phyloP scores from a whole-genome alignment of 2,329 filamentous ascomycete genomes.

The Calonectria pseudoturangicola region DNA sequence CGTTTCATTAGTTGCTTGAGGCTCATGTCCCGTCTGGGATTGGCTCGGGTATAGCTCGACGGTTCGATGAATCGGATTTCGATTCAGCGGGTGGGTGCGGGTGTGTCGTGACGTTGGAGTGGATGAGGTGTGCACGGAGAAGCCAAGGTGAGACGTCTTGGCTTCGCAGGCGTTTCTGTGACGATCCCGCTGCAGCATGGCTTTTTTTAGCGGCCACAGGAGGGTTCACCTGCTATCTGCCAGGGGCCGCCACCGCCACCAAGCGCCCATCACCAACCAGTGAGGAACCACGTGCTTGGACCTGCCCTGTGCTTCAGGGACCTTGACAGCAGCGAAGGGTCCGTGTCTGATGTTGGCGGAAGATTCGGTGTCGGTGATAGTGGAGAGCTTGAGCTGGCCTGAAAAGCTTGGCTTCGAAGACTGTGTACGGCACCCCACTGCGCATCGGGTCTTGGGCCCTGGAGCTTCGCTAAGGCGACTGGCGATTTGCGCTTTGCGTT shows the following conservation, averaged over 20 bases:
- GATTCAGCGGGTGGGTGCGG: constrained; percentile 33
- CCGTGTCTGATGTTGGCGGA: constrained; percentile 9
- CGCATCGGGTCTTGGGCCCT: constrained; percentile 17
- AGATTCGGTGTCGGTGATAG: constrained; percentile 16
- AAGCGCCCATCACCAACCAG: constrained; percentile 31
- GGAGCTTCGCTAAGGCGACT: constrained; percentile 14
- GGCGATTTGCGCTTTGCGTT: constrained; percentile 32
- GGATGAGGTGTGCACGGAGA: constrained; percentile 29
- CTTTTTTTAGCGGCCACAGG: constrained; percentile 38
- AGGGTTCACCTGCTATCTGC: constrained; percentile 37
- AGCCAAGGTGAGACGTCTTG: background rate
- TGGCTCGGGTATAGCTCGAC: constrained; percentile 47
- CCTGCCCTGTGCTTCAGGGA: constrained; percentile 49
- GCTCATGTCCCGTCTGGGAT: constrained; percentile 40
- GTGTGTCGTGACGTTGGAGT: constrained; percentile 24
- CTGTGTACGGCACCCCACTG: background rate
- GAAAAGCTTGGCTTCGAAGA: constrained; percentile 10
- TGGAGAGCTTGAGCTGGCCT: constrained; percentile 23
- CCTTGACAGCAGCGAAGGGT: constrained; percentile 28
- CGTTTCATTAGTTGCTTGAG: constrained; percentile 28
- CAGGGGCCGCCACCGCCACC: constrained; percentile 39
- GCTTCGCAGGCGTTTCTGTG: constrained; percentile 14
- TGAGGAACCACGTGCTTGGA: constrained; percentile 48
- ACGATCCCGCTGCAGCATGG: constrained; percentile 39
- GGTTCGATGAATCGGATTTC: constrained; percentile 36